These are phyloP conservation scores for Barnettozyma californica DNA, from an alignment of 805 yeast species.

Conservation along the genomic window DNA sequence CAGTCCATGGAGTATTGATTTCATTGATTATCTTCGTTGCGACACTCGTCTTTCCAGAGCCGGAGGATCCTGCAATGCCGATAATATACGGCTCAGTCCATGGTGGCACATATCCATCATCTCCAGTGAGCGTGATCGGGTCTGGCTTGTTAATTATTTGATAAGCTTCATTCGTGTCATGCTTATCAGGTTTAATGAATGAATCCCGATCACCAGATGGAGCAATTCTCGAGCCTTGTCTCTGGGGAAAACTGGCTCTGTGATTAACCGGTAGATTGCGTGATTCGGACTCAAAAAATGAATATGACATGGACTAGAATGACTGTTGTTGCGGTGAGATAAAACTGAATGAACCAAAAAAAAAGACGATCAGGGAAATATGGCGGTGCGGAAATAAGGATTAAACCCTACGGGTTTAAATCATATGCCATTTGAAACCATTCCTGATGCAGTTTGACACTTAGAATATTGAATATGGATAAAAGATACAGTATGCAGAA, in stretches of 20 bases:
- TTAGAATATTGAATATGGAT: too few relatives aligned
- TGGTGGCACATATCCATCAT: conserved; percentile 58
- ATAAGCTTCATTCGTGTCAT: background rate
- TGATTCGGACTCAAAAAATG: background rate
- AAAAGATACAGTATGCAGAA: too few relatives aligned
- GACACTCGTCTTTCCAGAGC: conserved; percentile 93
- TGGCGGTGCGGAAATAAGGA: background rate
- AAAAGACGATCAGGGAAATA: too few relatives aligned
- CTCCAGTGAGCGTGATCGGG: background rate
- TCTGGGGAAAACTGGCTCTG: background rate
- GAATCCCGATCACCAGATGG: conserved; percentile 13
- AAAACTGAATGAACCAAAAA: too few relatives aligned
- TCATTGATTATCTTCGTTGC: conserved; percentile 77
- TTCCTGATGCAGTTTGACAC: too few relatives aligned
- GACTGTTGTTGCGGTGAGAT: background rate
- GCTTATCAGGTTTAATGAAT: conserved; percentile 8
- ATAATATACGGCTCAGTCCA: conserved; percentile 84
- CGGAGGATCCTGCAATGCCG: conserved; percentile 82
- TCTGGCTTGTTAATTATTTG: background rate
- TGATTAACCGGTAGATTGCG: background rate
- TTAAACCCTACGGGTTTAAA: background rate
- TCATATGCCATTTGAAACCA: background rate
- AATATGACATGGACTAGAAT: background rate
- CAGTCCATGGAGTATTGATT: conserved; percentile 90
- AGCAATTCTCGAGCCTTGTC: conserved; percentile 14